Base-by-base conservation (phyloP, 78 protist species). In the Salpingoeca rosetta region DNA sequence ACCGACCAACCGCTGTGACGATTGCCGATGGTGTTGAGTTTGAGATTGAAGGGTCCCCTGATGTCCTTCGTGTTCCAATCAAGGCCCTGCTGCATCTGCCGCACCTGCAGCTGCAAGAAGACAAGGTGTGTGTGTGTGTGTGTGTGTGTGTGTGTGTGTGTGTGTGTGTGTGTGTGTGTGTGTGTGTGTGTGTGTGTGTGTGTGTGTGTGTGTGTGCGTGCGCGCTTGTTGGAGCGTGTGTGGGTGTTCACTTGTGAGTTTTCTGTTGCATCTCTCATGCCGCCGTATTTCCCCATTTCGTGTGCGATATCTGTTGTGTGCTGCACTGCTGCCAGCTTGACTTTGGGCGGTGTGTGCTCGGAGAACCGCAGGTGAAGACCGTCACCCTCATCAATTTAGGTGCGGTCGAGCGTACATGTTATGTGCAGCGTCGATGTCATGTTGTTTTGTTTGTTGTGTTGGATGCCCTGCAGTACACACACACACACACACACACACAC, bases 181-280 rank as follows among this genome's bases (percentile, higher is more conserved):
- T 51, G 77, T 73, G 77, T 35, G 77, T 73, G 36, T 73, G 77
- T 35, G 77, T 73, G 77, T 73, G 77, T 35, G 77, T 73, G 77
- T 73, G 77, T 35, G 77, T 73, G 36, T 73, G 77, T 35, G 77
- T 73, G 77, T 73, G 77, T 35, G 77, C 22, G 77, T 73, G 77
- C 3, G 77, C 22, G 36, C 26, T 22, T 27, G 39, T 35, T 22
- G 12, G 72, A 3, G 72, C 44, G 84, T 80, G 84, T 35, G 72
- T 80, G 72, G 40, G 84, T 35, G 72, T 80, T 51, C 44, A 65
- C 72, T 0, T 80, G 84, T 80, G 84, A 7, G 40, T 80, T 0
- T 80, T 51, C 24, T 0, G 40, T 51, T 39, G 73, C 44, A 65
- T 17, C 12, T 39, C 37, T 12, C 11, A 11, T 24, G 27, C n/a